Percentiles rank a stretch among this genome's conserved stretches.
Evolutionary conservation across 2,329 filamentous ascomycete species (phyloP).

Genomic region (Chaetomium strumarium): DNA sequence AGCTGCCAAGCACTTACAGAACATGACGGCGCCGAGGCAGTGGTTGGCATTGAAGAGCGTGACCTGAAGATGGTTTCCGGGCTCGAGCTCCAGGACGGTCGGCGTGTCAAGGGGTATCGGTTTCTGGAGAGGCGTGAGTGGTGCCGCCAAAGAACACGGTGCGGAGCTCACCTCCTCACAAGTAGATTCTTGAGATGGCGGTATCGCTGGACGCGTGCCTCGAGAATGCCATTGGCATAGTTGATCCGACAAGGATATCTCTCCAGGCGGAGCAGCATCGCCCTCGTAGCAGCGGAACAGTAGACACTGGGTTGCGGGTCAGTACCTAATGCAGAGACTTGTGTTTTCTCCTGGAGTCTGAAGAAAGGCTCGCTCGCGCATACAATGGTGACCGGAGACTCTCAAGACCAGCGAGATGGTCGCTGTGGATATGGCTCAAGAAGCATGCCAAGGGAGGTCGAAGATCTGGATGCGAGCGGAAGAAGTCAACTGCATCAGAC

Average conservation of each 20-base stretch:
- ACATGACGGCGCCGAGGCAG: constrained; percentile 87
- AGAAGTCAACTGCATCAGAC: constrained; percentile 66
- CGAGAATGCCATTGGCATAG: constrained; percentile 69
- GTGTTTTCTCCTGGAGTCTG: background rate
- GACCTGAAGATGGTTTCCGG: constrained; percentile 63
- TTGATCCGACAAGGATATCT: constrained; percentile 76
- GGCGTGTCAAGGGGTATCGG: constrained; percentile 77
- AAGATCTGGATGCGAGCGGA: constrained; percentile 51
- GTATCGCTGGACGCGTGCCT: constrained; percentile 68
- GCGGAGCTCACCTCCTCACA: constrained; percentile 32
- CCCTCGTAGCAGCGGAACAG: constrained; percentile 76
- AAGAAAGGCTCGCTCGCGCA: constrained; percentile 10
- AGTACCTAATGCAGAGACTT: background rate
- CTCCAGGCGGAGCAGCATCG: constrained; percentile 75
- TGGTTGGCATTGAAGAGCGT: constrained; percentile 91
- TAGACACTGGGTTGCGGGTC: constrained; percentile 55
- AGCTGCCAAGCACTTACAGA: constrained; percentile 45
- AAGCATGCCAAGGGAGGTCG: constrained; percentile 74
- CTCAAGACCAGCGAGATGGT: constrained; percentile 79
- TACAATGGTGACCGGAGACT: constrained; percentile 69
- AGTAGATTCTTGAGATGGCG: constrained; percentile 67
- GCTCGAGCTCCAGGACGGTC: constrained; percentile 66
- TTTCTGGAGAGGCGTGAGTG: constrained; percentile 45
- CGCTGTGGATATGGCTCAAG: constrained; percentile 86
- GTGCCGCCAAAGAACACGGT: background rate